Evolutionary conservation across 139 green algal genomes (phyloP), one percentile per base, ranked within the genome.

Genomic region (Picochlorum sp.): DNA sequence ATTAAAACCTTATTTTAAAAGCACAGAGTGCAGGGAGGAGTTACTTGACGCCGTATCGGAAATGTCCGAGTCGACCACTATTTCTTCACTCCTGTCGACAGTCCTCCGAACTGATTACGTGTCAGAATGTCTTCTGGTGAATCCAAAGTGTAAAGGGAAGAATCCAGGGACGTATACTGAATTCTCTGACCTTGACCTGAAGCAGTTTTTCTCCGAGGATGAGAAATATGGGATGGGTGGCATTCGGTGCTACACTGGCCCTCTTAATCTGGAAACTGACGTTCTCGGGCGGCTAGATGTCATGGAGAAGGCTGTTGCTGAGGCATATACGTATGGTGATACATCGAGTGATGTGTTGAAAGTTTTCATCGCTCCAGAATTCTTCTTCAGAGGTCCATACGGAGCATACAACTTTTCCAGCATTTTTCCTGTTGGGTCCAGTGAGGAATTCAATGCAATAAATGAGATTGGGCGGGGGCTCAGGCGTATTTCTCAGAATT

Each of bases 281-380:
- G 47, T 54, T 54, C 18, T 21, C 1, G 47, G 47, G 47, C 16
- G 47, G 11, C 15, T 54, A 9, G 13, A 23, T 2, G n/a, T 54
- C 1, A 54, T 54, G 47, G n/a, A 24, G 24, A 21, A 20, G 13
- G 47, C 47, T 21, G 47, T 54, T 26, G 47, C 11, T 26, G 47
- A 20, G n/a, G 47, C 47, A 21, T 54, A 54, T 20, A 54, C n/a
- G 4, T 26, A 54, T 20, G 24, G 47, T 20, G 15, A 54, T 54
- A 54, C 47, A 26, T 54, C 47, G 6, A 21, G n/a, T 26, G 11
- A 18, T 54, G 11, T 54, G 11, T 54, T 54, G 11, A 54, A 54
- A 13, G n/a, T 54, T 3, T 54, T 54, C n/a, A 54, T 54, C 11
- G 47, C 47, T 54, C 47, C 47, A 54, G 47, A 54, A 21, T 54